Evolutionary conservation across 768 basidiomycete genomes (phyloP), one percentile per base, ranked within the genome.

Genomic region (Leccinum imitatum): DNA sequence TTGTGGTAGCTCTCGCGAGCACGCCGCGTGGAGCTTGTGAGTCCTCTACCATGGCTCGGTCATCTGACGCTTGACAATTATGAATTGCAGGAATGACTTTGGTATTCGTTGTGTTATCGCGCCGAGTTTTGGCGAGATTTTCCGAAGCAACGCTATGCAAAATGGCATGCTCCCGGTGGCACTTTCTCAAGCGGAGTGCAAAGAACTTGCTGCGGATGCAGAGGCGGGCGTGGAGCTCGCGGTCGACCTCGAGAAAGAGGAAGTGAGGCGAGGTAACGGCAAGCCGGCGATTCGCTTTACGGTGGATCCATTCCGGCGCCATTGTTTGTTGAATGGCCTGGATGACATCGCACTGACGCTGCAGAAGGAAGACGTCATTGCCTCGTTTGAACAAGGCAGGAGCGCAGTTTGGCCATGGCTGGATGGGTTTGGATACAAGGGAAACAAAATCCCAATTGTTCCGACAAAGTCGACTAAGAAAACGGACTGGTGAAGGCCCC

Each of bases 281-380:
- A 83, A 91, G 68, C 75, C 83, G 2, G 72, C 88, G 19, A 86
- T 97, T 63, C 58, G 81, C 46, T 99, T 99, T 78, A 79, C 81
- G 41, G 86, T 88, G 53, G 97, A 99, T 75, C 77, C 88, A 0
- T 99, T 98, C 89, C 82, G 95, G 63, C 80, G 93, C 57, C 92
- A 96, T 71, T 95, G 97, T 73, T 77, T 99, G 73, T 73, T 99
- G 76, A 95, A 99, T 69, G 97, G 97, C 33, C 78, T 98, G 64
- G 97, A 99, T 73, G 97, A 98, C 69, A 96, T 99, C 63, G 95
- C 90, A 47, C 79, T 99, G 75, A 99, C 97, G 48, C 79, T 99
- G 79, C 87, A 92, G 73, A 87, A 87, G 71, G 86, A 80, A 33
- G 77, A 77, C 10, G 73, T 80, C n/a, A 97, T 99, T 64, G 79